These are phyloP conservation scores for Stemphylium vesicarium DNA, from an alignment of 2,329 filamentous ascomycete genomes.

Conservation along the genomic window DNA sequence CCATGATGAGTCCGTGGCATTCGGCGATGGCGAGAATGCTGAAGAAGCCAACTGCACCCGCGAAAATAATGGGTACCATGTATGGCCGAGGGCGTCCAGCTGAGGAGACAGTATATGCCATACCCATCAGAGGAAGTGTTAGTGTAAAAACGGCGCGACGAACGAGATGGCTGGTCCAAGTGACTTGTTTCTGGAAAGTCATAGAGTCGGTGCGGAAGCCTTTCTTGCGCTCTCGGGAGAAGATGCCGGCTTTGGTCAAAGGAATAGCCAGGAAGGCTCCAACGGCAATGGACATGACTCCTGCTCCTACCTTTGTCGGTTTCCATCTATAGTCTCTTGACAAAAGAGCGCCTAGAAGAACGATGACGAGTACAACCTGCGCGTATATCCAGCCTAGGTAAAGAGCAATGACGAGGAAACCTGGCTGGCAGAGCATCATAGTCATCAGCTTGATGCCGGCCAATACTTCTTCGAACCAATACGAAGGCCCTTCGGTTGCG, in stretches of 20 bases:
- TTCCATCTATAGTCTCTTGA: conserved; percentile 71
- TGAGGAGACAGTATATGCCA: conserved; percentile 72
- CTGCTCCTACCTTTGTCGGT: conserved; percentile 70
- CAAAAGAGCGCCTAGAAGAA: conserved; percentile 72
- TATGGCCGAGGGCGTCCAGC: conserved; percentile 64
- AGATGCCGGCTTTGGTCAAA: conserved; percentile 73
- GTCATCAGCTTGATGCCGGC: conserved; percentile 70
- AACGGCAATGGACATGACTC: conserved; percentile 69
- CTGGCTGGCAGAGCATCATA: conserved; percentile 76
- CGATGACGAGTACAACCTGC: conserved; percentile 74
- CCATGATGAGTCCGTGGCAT: conserved; percentile 79
- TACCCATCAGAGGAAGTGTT: conserved; percentile 68
- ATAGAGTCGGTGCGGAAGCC: conserved; percentile 69
- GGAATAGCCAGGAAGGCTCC: conserved; percentile 74
- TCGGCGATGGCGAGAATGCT: conserved; percentile 77
- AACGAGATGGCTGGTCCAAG: conserved; percentile 75
- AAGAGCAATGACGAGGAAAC: conserved; percentile 73
- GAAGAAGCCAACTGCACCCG: conserved; percentile 71
- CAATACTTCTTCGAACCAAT: conserved; percentile 79
- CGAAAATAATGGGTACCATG: conserved; percentile 70
- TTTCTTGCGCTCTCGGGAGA: conserved; percentile 68
- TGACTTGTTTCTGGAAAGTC: conserved; percentile 68
- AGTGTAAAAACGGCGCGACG: conserved; percentile 72
- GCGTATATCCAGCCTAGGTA: conserved; percentile 82
- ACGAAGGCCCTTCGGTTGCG: conserved; percentile 71